Evolutionary conservation across 176 grass and related monocot species (phyloP).

Genomic region (Pontederia paniculata): DNA sequence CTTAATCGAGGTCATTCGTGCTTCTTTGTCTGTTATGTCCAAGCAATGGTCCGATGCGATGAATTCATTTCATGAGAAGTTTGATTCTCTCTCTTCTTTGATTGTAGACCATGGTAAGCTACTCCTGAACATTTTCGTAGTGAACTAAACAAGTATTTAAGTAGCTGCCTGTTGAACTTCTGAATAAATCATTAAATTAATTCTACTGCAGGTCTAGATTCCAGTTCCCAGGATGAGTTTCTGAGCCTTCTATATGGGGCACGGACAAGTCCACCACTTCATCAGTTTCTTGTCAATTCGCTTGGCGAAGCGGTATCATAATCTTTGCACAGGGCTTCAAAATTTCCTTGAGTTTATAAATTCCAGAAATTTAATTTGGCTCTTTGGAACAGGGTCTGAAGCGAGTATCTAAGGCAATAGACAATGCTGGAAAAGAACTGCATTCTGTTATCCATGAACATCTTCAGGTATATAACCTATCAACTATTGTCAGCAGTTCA

Average conservation of each 20-base stretch:
- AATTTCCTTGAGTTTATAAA: slow-evolving; percentile 9
- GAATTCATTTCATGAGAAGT: slow-evolving; percentile 78
- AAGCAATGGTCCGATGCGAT: slow-evolving; percentile 86
- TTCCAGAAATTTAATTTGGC: slow-evolving; percentile 11
- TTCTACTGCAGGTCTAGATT: slow-evolving; percentile 48
- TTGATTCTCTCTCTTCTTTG: slow-evolving; percentile 52
- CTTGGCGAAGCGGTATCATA: slow-evolving; percentile 74
- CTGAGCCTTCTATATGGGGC: slow-evolving; percentile 74
- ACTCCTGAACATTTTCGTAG: slow-evolving; percentile 20
- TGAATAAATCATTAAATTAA: neutral
- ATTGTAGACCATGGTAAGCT: slow-evolving; percentile 64
- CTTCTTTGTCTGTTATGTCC: slow-evolving; percentile 77
- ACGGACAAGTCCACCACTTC: slow-evolving; percentile 75
- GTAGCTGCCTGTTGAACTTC: neutral
- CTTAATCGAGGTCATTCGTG: slow-evolving; percentile 67
- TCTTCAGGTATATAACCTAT: slow-evolving; percentile 53
- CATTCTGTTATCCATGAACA: slow-evolving; percentile 74
- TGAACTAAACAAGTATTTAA: neutral
- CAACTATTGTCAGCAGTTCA: too few relatives aligned
- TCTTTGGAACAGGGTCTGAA: slow-evolving; percentile 64
- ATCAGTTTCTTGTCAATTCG: slow-evolving; percentile 83
- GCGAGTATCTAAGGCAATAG: slow-evolving; percentile 61
- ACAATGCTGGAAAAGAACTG: slow-evolving; percentile 78
- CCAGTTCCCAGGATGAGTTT: slow-evolving; percentile 76
- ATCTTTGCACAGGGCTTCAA: neutral